A percentile compares a stretch with the other conserved stretches of the same genome.
These are phyloP conservation scores for Phoma sp. DNA, from an alignment of 2,329 filamentous ascomycete species.

Conservation along the genomic window DNA sequence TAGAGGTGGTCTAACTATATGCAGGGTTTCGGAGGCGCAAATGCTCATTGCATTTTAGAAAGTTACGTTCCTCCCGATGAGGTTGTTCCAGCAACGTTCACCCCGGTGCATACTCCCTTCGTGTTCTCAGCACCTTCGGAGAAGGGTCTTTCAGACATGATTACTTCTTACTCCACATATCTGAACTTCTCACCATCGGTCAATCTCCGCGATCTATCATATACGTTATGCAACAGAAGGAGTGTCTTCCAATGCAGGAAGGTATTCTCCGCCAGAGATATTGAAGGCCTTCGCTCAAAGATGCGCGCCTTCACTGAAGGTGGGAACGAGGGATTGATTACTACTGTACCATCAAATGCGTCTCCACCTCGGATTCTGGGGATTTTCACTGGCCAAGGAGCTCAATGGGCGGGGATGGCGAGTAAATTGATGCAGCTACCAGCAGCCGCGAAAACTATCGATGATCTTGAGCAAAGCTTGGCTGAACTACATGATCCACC, in stretches of 20 bases:
- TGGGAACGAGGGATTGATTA: not conserved
- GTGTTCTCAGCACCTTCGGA: constrained; percentile 17
- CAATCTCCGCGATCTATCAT: not conserved
- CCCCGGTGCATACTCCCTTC: not conserved
- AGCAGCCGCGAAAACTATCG: constrained; percentile 13
- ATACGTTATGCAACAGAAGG: constrained; percentile 1
- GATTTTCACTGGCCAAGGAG: constrained; percentile 41
- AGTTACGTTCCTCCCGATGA: not conserved
- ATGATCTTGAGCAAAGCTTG: constrained; percentile 18
- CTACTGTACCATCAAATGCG: not conserved
- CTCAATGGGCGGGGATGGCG: constrained; percentile 39
- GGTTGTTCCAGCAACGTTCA: not conserved
- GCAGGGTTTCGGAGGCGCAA: constrained; percentile 33
- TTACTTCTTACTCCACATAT: not conserved
- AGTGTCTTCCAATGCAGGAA: not conserved
- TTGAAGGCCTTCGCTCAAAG: not conserved
- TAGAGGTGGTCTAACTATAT: not conserved
- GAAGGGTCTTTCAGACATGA: not conserved
- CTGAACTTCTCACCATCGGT: not conserved
- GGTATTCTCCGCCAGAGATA: not conserved
- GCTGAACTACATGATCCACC: constrained; percentile 14
- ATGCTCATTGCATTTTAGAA: constrained; percentile 35
- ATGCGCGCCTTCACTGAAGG: not conserved
- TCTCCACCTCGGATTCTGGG: not conserved
- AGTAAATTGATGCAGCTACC: constrained; percentile 25